These are phyloP conservation scores for Phytopythium montanum DNA, from an alignment of 352 stramenopile species.

Conservation along the genomic window DNA sequence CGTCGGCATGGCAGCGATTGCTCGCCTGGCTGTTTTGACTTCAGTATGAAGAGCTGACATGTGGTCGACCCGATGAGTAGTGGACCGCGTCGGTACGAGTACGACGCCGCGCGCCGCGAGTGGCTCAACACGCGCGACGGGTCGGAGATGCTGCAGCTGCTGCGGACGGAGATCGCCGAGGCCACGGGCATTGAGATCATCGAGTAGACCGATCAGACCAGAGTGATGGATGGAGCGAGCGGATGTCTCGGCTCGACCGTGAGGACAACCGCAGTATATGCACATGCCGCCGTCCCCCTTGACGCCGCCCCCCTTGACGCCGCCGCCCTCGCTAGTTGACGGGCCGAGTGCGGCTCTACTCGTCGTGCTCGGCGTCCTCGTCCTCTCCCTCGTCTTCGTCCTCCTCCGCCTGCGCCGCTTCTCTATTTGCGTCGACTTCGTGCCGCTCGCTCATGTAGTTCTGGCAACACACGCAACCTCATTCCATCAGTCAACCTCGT, in stretches of 20 bases:
- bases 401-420: conserved; percentile 27
- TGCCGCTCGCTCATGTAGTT: conserved; percentile 77
- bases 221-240: conserved; percentile 2
- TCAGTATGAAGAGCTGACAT: not conserved
- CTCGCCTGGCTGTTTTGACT: not conserved
- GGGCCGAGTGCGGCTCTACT: conserved; percentile 5
- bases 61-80: conserved; percentile 18
- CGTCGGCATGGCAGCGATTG: not conserved
- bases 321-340: not conserved
- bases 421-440: conserved; percentile 61
- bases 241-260: not conserved
- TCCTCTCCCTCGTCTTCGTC: conserved; percentile 13
- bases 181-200: conserved; percentile 81
- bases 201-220: conserved; percentile 22
- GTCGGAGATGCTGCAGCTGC: conserved; percentile 64
- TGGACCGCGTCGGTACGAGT: conserved; percentile 90
- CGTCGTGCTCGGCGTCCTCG: conserved; percentile 25
- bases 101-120: conserved; percentile 49
- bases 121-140: conserved; percentile 86
- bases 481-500: conserved; percentile 1
- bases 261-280: conserved; percentile 3
- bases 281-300: not conserved
- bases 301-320: not conserved
- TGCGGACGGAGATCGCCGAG: conserved; percentile 76
- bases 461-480: conserved; percentile 21